These are phyloP conservation scores for Gilbertella persicaria DNA, from an alignment of 371 early-diverging fungal genomes.

Conservation along the genomic window DNA sequence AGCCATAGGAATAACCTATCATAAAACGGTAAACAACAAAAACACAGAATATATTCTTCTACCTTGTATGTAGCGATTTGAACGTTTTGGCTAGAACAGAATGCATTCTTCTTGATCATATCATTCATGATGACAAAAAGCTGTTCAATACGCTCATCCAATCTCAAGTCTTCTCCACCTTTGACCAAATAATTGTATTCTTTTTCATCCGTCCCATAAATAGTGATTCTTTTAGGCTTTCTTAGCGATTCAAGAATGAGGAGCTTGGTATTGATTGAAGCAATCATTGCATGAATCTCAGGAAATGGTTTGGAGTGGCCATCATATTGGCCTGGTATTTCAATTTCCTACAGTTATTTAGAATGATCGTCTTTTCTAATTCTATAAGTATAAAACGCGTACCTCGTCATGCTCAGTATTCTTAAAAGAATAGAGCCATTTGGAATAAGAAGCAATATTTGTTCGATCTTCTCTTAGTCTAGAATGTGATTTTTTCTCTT, in stretches of 20 bases:
- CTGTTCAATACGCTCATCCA: slow-evolving; percentile 82
- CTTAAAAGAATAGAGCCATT: slow-evolving; percentile 64
- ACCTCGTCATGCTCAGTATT: slow-evolving; percentile 41
- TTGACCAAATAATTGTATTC: slow-evolving; percentile 75
- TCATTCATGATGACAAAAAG: slow-evolving; percentile 76
- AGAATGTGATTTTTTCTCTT: not conserved
- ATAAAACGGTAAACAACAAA: not conserved
- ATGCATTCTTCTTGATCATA: slow-evolving; percentile 55
- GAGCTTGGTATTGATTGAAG: slow-evolving; percentile 62
- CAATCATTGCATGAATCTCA: slow-evolving; percentile 57
- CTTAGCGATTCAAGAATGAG: slow-evolving; percentile 72
- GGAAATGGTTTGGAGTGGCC: slow-evolving; percentile 52
- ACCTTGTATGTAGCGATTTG: slow-evolving; percentile 63
- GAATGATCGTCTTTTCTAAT: not conserved
- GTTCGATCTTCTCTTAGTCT: not conserved
- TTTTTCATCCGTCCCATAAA: slow-evolving; percentile 72
- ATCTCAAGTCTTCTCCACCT: slow-evolving; percentile 82
- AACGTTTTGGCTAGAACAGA: slow-evolving; percentile 53
- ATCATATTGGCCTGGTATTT: slow-evolving; percentile 79
- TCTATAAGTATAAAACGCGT: slow-evolving; percentile 12
- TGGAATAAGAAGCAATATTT: slow-evolving; percentile 62
- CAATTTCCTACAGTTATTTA: slow-evolving; percentile 40
- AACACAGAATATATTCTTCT: not conserved
- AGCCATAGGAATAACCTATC: slow-evolving; percentile 68
- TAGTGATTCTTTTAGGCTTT: slow-evolving; percentile 70